A percentile compares a stretch with the other conserved stretches of the same genome.
These are phyloP conservation scores for Euphorbia pulcherrima DNA, from an alignment of 345 rosid genomes.

Conservation along the genomic window DNA sequence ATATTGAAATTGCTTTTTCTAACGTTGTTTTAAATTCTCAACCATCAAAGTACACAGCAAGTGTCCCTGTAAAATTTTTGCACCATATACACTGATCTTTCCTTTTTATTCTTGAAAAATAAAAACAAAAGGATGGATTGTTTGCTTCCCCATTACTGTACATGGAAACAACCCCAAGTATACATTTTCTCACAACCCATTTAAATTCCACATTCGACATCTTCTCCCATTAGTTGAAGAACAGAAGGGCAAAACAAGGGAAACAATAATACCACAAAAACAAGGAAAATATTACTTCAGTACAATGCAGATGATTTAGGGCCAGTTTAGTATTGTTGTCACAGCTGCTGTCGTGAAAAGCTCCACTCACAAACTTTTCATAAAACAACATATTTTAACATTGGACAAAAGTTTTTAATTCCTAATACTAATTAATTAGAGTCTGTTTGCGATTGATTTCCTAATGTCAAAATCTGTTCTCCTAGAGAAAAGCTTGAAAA, in stretches of 20 bases:
- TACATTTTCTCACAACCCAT: conserved; percentile 34
- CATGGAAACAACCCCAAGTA: conserved; percentile 53
- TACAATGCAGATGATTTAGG: conserved; percentile 42
- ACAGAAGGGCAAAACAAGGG: conserved; percentile 16
- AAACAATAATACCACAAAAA: conserved; percentile 20
- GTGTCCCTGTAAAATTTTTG: conserved; percentile 26
- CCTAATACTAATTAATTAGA: no score
- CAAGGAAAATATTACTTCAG: conserved; percentile 20
- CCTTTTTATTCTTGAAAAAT: conserved; percentile 41
- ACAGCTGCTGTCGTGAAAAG: no score
- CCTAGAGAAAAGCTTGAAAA: no score
- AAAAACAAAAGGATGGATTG: conserved; percentile 31
- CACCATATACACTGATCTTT: conserved; percentile 42
- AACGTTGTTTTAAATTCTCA: conserved; percentile 25
- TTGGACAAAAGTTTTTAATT: no score
- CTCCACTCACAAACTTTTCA: no score
- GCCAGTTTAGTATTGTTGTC: no score
- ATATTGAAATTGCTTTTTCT: conserved; percentile 17
- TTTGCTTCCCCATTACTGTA: conserved; percentile 58
- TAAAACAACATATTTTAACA: no score
- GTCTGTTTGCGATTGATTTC: no score
- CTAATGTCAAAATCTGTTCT: no score
- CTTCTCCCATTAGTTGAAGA: conserved; percentile 29
- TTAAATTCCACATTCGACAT: conserved; percentile 26
- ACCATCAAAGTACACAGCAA: conserved; percentile 32